Base-by-base conservation (phyloP, 352 stramenopile species). In the Pythium myriotylum region DNA sequence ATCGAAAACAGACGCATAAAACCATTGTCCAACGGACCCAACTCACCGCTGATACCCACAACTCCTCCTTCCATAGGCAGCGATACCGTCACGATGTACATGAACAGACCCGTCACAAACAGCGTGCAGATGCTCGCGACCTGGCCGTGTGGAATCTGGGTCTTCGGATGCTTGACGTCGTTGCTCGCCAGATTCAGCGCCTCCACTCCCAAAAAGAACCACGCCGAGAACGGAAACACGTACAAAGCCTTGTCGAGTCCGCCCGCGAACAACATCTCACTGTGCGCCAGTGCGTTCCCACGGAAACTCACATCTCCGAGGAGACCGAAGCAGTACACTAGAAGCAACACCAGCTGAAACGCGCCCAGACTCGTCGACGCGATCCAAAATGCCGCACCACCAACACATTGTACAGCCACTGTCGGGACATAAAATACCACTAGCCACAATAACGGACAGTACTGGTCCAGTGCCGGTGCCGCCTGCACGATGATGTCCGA, bases 181-280 rank as follows among this genome's bases (percentile, higher is more conserved):
- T 40, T 32, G 40, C 61, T 62, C 0, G 61, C 26, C n/a, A 68
- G 39, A 19, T 51, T n/a, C 17, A 68, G 35, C 8, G 54, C 49
- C n/a, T 68, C 61, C 12, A 68, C 46, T 17, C 61, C 61, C 5
- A 35, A 10, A 27, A 62, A 68, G 23, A 68, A 59, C 45, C 58
- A 72, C 27, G 65, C 29, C 0, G 29, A 4, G 16, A 65, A 59
- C 17, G 59, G 65, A 42, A 65, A 62, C 22, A 58, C 49, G 6
- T 68, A 46, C 13, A 55, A 35, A 16, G 35, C 33, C 0, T 6
- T 23, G 19, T 35, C 16, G 23, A 64, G 32, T 14, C 65, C 65
- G 14, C 54, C 51, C 10, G 56, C 19, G 27, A 42, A 50, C n/a
- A 51, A 5, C 7, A 32, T 32, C 29, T 39, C 13, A 7, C 40